Conservation (phyloP, 2,329 filamentous ascomycete genomes). For the Alternaria triticimaculans region DNA sequence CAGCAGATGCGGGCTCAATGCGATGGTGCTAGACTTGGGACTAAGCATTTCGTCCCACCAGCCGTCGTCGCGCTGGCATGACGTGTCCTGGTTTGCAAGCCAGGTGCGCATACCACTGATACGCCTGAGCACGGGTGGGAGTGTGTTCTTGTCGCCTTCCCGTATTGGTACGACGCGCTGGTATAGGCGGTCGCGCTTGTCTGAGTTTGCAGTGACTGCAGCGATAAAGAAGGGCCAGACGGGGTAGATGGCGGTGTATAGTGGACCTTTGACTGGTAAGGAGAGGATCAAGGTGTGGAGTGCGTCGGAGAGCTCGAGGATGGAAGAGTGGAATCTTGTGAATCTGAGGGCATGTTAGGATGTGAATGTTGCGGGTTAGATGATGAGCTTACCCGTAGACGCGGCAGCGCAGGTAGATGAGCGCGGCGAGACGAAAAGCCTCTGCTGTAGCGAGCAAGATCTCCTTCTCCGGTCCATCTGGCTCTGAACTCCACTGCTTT, state of each 20-base stretch:
- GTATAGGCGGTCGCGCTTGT: slow-evolving; percentile 41
- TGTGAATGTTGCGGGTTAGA: background rate
- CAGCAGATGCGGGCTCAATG: slow-evolving; percentile 17
- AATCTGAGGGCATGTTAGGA: slow-evolving; percentile 22
- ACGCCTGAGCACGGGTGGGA: slow-evolving; percentile 39
- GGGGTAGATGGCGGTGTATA: slow-evolving; percentile 44
- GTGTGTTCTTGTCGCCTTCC: slow-evolving; percentile 42
- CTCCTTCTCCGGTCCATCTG: slow-evolving; percentile 30
- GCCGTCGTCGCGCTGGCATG: slow-evolving; percentile 26
- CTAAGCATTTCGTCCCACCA: slow-evolving; percentile 47
- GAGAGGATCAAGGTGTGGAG: slow-evolving; percentile 31
- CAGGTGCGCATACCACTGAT: slow-evolving; percentile 39
- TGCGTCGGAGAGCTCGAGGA: slow-evolving; percentile 37
- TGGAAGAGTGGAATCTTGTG: slow-evolving; percentile 40
- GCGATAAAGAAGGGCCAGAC: slow-evolving; percentile 45
- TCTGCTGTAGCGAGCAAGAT: slow-evolving; percentile 39
- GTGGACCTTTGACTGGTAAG: slow-evolving; percentile 39
- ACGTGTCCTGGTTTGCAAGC: slow-evolving; percentile 39
- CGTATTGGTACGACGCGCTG: slow-evolving; percentile 40
- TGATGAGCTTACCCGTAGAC: slow-evolving; percentile 33
- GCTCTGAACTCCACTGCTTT: slow-evolving; percentile 37
- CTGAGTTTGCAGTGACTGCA: slow-evolving; percentile 39
- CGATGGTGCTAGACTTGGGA: slow-evolving; percentile 34
- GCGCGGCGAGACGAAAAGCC: slow-evolving; percentile 38
- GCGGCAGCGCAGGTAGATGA: slow-evolving; percentile 42